Percentiles rank a stretch among this genome's conserved stretches.
These are phyloP conservation scores for Melampsora abietis-canadensis DNA, from an alignment of 1,284 basidiomycete species.

Conservation along the genomic window DNA sequence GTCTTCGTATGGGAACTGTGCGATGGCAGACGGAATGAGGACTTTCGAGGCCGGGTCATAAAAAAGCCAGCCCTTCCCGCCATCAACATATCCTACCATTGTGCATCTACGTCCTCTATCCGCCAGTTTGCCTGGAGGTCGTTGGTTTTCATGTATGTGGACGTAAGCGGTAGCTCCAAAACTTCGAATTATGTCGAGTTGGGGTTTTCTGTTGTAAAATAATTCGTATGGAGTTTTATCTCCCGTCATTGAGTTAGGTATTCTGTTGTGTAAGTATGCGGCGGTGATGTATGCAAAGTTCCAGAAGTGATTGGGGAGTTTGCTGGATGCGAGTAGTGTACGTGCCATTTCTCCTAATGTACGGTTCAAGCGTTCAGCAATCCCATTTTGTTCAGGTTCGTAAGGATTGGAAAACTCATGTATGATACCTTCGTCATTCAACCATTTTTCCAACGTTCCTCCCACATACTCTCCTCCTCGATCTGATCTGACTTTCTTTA, in stretches of 20 bases:
- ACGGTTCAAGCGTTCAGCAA: not conserved
- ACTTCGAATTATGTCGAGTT: not conserved
- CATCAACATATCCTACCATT: no score
- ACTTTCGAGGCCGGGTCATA: no score
- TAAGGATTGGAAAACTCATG: not conserved
- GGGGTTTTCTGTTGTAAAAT: not conserved
- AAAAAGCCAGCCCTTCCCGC: no score
- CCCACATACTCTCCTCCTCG: not conserved
- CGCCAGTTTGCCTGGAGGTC: no score
- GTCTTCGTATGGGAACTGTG: no score
- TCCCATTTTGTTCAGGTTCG: not conserved
- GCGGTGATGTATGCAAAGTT: not conserved
- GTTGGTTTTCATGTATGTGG: not conserved
- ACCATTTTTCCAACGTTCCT: not conserved
- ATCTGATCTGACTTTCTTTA: not conserved
- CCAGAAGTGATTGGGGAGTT: not conserved
- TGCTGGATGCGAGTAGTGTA: not conserved
- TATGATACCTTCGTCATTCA: not conserved
- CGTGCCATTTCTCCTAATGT: slow-evolving; percentile 2
- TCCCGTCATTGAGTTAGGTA: slow-evolving; percentile 8
- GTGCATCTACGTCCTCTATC: no score
- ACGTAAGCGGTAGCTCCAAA: not conserved
- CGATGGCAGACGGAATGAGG: no score
- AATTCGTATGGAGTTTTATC: not conserved
- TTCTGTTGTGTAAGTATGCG: not conserved